These are phyloP conservation scores for Colletotrichum abscissum DNA, from an alignment of 2,329 filamentous ascomycete species.

Conservation along the genomic window DNA sequence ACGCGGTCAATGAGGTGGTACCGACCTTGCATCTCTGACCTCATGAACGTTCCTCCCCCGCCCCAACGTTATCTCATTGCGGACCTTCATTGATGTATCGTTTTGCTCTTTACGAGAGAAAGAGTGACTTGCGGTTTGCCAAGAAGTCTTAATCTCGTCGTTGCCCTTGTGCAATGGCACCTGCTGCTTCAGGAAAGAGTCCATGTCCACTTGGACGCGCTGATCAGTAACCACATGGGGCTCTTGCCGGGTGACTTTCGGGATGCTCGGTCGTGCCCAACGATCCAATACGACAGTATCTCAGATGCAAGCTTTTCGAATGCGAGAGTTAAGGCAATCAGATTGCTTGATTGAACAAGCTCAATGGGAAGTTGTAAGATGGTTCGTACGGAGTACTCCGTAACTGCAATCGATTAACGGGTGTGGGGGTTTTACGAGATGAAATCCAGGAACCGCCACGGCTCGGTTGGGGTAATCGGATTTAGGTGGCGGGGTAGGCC, in stretches of 20 bases:
- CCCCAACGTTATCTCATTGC: constrained; percentile 6
- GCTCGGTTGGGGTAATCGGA: not conserved
- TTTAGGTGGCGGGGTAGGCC: not conserved
- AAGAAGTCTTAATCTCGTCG: constrained; percentile 10
- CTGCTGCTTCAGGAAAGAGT: constrained; percentile 33
- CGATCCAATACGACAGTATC: not conserved
- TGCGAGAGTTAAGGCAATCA: not conserved
- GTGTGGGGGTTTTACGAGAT: not conserved
- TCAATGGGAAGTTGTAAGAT: not conserved
- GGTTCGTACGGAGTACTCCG: not conserved
- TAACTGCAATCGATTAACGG: not conserved
- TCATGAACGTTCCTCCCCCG: constrained; percentile 27
- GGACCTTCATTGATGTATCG: not conserved
- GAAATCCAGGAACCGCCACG: not conserved
- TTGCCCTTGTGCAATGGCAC: constrained; percentile 22
- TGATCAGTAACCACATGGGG: not conserved
- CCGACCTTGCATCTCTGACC: constrained; percentile 24
- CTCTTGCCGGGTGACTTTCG: not conserved
- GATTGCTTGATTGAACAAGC: not conserved
- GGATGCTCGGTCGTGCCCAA: not conserved
- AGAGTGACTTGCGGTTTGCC: constrained; percentile 11
- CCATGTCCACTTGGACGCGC: constrained; percentile 28
- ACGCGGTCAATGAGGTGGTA: not conserved
- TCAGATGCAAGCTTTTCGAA: not conserved
- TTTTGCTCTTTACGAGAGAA: not conserved